Base-by-base conservation (phyloP, 345 rosid species). In the Dipteronia dyeriana region DNA sequence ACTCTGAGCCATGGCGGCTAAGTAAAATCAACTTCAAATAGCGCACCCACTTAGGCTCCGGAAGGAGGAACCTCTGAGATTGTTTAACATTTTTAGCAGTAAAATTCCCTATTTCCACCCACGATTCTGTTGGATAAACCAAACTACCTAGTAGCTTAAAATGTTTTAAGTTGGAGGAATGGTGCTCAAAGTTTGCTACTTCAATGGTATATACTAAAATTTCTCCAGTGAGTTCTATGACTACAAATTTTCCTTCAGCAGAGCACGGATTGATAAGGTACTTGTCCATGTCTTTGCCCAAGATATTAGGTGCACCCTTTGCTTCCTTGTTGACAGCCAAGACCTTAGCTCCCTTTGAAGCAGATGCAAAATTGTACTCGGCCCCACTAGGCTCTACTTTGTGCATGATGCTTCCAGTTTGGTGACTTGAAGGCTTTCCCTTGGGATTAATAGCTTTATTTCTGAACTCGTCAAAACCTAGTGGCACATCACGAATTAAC, bases 261-360 rank as follows among this genome's bases (percentile, higher is more conserved):
- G 92, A 89, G 78, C 92, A 89, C 11, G 92, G 89, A 77, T 84
- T 87, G 39, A 83, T 82, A 57, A 87, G 89, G 79, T 89, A 89
- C 82, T 87, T 87, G 70, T 89, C 90, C 81, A 82, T 80, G 70
- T 87, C 87, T 82, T 81, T 83, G 59, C 86, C 85, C 79, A 89
- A 73, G 79, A 89, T 82, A 60, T 87, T 87, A 26, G 83, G 70
- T 1, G 92, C 86, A 2, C 89, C 92, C 66, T 89, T 89, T 22
- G 90, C 89, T 77, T 87, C 92, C 86, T 86, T 89, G 74, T 87
- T 87, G 69, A 76, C 82, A 56, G 69, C 80, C 86, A 89, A 74
- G 19, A 85, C 85, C 78, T 89, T 89, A 38, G 92, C 88, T 47
- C 90, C 92, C 76, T 87, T 86, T 19, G 86, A 78, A 43, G 84